Evolutionary conservation across 2,329 filamentous ascomycete genomes (phyloP).

Genomic region (Colletotrichum melonis): DNA sequence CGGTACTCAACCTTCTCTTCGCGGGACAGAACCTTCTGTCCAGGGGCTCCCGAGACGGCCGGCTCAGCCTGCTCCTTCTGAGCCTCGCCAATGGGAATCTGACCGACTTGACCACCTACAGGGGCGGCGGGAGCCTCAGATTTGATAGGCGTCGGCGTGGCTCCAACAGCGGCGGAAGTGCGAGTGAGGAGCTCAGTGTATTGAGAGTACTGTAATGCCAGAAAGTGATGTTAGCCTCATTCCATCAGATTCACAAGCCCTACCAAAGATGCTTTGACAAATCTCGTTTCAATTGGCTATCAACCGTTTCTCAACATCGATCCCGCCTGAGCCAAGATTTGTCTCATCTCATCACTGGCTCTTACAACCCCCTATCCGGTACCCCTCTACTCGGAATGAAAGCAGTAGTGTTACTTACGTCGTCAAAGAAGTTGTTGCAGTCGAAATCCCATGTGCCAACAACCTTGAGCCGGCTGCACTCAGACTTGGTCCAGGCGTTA

Average conservation of each 20-base stretch:
- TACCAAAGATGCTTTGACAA: not conserved
- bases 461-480: constrained; percentile 89
- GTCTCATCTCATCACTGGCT: not conserved
- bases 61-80: constrained; percentile 44
- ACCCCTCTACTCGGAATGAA: constrained; percentile 50
- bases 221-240: constrained; percentile 16
- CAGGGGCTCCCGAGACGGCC: constrained; percentile 61
- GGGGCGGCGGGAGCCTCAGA: constrained; percentile 27
- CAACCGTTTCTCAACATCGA: not conserved
- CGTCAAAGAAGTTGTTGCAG: constrained; percentile 90
- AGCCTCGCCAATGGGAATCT: constrained; percentile 42
- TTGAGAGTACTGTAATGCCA: constrained; percentile 32
- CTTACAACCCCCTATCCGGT: constrained; percentile 40
- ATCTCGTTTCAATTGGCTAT: constrained; percentile 31
- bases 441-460: constrained; percentile 96
- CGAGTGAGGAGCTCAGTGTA: constrained; percentile 24
- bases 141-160: constrained; percentile 23
- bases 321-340: not conserved
- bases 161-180: constrained; percentile 12
- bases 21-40: constrained; percentile 61
- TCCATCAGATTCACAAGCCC: not conserved
- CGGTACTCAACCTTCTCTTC: constrained; percentile 94
- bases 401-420: constrained; percentile 72
- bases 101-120: constrained; percentile 36
- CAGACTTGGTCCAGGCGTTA: constrained; percentile 89